Evolutionary conservation across 1,284 basidiomycete species (phyloP), one percentile per base, ranked within the genome.

Genomic region (Mycena citricolor): DNA sequence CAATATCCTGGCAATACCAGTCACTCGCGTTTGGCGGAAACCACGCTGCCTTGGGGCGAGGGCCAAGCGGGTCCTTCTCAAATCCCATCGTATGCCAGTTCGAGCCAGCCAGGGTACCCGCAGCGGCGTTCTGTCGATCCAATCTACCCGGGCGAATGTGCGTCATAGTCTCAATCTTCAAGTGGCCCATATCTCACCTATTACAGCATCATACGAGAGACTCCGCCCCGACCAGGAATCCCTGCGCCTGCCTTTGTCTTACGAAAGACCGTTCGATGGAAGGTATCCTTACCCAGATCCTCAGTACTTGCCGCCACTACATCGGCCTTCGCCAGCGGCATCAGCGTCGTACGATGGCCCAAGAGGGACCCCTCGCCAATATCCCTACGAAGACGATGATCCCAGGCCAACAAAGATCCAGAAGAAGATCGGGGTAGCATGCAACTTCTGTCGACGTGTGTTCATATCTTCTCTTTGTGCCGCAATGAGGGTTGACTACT

Each of bases 381-480:
- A 52, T 33, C 35, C 16, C 10, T 11, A 16, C 14, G 10, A 20
- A 32, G 61, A 63, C 34, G 44, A 54, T 21, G 54, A 52, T 20
- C 47, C 54, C 19, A 56, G 51, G 42, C 61, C 61, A 51, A 56
- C 59, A 31, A 67, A 63, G 54, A 60, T 59, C 33, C 57, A 64
- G 32, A 69, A 68, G 57, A 81, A 81, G 64, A 77, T 74, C 21
- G 63, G 66, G 25, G 72, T 81, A 24, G 84, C 84, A 44, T 87
- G 84, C 66, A 67, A 82, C 62, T 85, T 84, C 61, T 87, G 84
- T 66, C 72, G 83, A 73, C 71, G 84, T 81, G 79, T 56, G 16
- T 49, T 37, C 31, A 41, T 35, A 50, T 57, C 32, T 17, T 24
- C 33, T 49, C 29, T 25, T 30, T 45, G 37, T 49, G 50, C 46